Evolutionary conservation across 306 rosid genomes (phyloP).

Genomic region (Sechiopsis laciniata): DNA sequence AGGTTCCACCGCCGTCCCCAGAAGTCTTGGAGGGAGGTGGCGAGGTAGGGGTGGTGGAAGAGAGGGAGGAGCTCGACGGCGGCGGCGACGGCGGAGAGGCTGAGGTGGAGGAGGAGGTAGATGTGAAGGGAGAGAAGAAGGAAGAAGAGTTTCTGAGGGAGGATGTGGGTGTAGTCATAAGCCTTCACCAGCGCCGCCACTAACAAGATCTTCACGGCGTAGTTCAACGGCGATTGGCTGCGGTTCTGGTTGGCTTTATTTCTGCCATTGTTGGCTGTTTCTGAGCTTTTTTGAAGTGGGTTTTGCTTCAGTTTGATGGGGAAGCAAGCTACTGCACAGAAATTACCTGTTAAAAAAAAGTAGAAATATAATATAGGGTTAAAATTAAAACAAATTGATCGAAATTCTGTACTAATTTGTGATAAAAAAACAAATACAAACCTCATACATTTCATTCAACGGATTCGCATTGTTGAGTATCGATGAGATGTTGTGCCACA

Average conservation of each 20-base stretch:
- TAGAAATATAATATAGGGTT: not conserved
- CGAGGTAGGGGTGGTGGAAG: slow-evolving; percentile 41
- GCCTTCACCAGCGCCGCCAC: slow-evolving; percentile 29
- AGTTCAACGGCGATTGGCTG: slow-evolving; percentile 7
- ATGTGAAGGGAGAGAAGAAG: slow-evolving; percentile 39
- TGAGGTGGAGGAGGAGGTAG: slow-evolving; percentile 35
- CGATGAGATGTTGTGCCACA: too few species aligned
- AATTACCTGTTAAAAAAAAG: slow-evolving; percentile 8
- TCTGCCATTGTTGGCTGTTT: not conserved
- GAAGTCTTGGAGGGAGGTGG: slow-evolving; percentile 59
- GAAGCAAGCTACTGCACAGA: slow-evolving; percentile 35
- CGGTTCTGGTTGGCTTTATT: not conserved
- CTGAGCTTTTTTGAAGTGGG: not conserved
- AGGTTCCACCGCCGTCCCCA: slow-evolving; percentile 74
- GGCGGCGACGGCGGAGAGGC: slow-evolving; percentile 32
- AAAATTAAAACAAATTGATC: too few species aligned
- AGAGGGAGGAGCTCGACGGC: slow-evolving; percentile 47
- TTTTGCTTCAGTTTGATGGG: slow-evolving; percentile 49
- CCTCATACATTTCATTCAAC: too few species aligned
- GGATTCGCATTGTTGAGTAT: too few species aligned
- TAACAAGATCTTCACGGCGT: slow-evolving; percentile 27
- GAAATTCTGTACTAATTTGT: too few species aligned
- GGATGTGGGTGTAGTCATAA: slow-evolving; percentile 32
- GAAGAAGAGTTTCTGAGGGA: slow-evolving; percentile 27
- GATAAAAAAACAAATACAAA: too few species aligned